phyloP scores from a whole-genome alignment of 179 eudicot species.

The Vitellaria paradoxa region DNA sequence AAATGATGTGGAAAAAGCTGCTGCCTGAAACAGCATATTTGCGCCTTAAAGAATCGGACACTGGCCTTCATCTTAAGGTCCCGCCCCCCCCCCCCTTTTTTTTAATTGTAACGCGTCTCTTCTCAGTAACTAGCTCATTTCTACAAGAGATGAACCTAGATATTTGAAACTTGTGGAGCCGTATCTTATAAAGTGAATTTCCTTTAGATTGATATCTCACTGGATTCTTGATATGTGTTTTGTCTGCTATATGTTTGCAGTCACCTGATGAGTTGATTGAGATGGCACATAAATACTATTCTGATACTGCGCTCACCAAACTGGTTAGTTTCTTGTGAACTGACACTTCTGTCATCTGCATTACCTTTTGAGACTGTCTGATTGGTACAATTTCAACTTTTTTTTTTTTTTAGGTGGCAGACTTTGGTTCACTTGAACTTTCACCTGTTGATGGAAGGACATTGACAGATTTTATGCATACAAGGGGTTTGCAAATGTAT shows the following conservation, averaged over 20 bases:
- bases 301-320: slow-evolving; percentile 74
- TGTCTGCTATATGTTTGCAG: slow-evolving; percentile 38
- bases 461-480: slow-evolving; percentile 80
- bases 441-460: slow-evolving; percentile 93
- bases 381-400: slow-evolving; percentile 17
- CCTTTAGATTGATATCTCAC: background rate
- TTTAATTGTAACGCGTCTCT: background rate
- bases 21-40: slow-evolving; percentile 73
- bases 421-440: slow-evolving; percentile 84
- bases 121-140: slow-evolving; percentile 3
- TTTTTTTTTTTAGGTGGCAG: slow-evolving; percentile 53
- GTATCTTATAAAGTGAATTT: slow-evolving; percentile 2
- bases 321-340: slow-evolving; percentile 48
- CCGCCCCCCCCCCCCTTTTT: no score
- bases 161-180: background rate
- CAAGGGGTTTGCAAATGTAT: slow-evolving; percentile 72
- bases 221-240: slow-evolving; percentile 15
- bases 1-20: slow-evolving; percentile 59
- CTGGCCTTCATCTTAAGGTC: slow-evolving; percentile 87
- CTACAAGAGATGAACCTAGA: slow-evolving; percentile 8
- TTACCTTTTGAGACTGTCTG: slow-evolving; percentile 10
- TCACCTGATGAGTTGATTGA: slow-evolving; percentile 72
- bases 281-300: slow-evolving; percentile 73
- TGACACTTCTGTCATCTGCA: background rate
- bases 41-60: slow-evolving; percentile 86